Conservation (phyloP, 2,329 filamentous ascomycete species). For the Diaporthe aspalathi region DNA sequence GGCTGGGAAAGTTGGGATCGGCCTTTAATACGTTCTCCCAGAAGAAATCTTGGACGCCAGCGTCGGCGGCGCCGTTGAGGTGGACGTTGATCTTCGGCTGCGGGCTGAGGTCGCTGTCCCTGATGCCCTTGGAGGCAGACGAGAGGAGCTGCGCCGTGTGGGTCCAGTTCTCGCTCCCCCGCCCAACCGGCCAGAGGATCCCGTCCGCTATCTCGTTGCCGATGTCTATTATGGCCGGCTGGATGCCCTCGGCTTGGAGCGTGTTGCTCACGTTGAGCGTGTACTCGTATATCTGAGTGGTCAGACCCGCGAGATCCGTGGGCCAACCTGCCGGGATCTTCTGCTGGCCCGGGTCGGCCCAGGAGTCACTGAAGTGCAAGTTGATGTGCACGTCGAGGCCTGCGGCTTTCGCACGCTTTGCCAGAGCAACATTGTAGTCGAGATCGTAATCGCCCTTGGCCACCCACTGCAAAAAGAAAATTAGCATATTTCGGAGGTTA, state of each 20-base stretch:
- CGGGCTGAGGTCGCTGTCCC: conserved; percentile 66
- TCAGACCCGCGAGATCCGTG: conserved; percentile 65
- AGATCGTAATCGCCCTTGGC: conserved; percentile 66
- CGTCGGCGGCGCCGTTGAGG: conserved; percentile 80
- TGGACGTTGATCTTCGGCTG: conserved; percentile 79
- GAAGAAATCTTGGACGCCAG: conserved; percentile 69
- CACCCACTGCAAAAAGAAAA: not conserved
- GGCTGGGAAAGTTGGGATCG: conserved; percentile 61
- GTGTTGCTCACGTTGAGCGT: conserved; percentile 70
- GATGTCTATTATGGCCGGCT: conserved; percentile 73
- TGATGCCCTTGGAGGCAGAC: conserved; percentile 72
- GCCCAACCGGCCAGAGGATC: conserved; percentile 74
- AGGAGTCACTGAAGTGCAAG: conserved; percentile 76
- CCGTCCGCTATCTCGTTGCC: conserved; percentile 79
- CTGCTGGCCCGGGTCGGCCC: conserved; percentile 76
- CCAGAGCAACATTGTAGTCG: conserved; percentile 76
- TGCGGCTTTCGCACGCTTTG: conserved; percentile 70
- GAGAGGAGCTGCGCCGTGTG: conserved; percentile 74
- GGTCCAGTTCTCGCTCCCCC: conserved; percentile 61
- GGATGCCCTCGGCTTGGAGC: conserved; percentile 66
- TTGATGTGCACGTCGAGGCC: conserved; percentile 72
- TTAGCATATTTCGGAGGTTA: not conserved
- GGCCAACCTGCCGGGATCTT: conserved; percentile 73
- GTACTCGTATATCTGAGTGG: conserved; percentile 76
- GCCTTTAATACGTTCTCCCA: conserved; percentile 69